phyloP scores from a whole-genome alignment of 2,329 filamentous ascomycete species.

The Penicillium sp. region DNA sequence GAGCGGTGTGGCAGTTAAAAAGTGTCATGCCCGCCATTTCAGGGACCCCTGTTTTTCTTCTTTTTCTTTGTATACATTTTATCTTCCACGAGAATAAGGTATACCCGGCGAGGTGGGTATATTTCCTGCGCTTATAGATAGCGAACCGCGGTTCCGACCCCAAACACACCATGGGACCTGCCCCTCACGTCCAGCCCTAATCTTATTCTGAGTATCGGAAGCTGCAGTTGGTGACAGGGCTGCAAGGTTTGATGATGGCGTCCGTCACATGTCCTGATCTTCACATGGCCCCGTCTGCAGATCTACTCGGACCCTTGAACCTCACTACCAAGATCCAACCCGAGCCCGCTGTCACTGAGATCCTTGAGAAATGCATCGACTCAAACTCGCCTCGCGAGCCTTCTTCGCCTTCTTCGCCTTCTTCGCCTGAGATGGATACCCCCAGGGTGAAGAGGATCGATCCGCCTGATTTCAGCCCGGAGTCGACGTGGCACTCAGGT shows the following conservation, averaged over 20 bases:
- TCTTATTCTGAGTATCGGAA: slow-evolving; percentile 8
- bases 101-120: neutral
- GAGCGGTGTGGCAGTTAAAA: slow-evolving; percentile 14
- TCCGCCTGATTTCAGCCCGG: slow-evolving; percentile 9
- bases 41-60: neutral
- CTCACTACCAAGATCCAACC: slow-evolving; percentile 13
- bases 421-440: slow-evolving; percentile 17
- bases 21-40: neutral
- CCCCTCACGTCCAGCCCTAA: slow-evolving; percentile 20
- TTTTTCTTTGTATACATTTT: slow-evolving; percentile 1
- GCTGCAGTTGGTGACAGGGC: neutral
- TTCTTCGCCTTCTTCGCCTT: slow-evolving; percentile 6
- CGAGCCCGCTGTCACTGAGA: slow-evolving; percentile 13
- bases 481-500: slow-evolving; percentile 12
- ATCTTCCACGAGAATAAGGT: neutral
- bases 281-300: slow-evolving; percentile 12
- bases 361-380: slow-evolving; percentile 10
- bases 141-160: neutral
- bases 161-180: slow-evolving; percentile 5
- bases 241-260: slow-evolving; percentile 14
- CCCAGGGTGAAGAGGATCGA: slow-evolving; percentile 16
- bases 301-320: slow-evolving; percentile 3
- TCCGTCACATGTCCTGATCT: slow-evolving; percentile 31
- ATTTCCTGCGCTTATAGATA: neutral
- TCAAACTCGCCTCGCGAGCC: neutral